Conservation (phyloP, 2,329 filamentous ascomycete species). For the Penicillium frequentans region DNA sequence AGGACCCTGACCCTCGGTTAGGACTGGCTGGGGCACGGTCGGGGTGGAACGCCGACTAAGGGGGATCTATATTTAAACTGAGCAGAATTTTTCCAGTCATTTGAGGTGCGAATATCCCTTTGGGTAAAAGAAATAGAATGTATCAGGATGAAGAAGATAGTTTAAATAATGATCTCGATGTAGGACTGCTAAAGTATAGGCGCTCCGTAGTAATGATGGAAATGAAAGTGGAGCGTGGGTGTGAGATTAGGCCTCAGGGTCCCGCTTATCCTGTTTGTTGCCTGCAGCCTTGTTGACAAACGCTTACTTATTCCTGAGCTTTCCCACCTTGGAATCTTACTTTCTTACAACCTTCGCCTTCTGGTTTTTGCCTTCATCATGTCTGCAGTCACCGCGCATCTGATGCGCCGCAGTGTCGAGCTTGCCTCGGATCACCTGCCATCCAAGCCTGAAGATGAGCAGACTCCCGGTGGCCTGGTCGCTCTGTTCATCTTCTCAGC, state of each 20-base stretch:
- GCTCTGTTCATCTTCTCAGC: conserved; percentile 30
- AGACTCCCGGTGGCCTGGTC: conserved; percentile 24
- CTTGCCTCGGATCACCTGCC: conserved; percentile 25
- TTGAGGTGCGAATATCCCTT: too few relatives aligned
- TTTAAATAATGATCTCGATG: background rate
- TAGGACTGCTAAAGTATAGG: too few relatives aligned
- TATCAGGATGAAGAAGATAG: background rate
- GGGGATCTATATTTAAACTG: conserved; percentile 17
- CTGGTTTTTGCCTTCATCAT: conserved; percentile 19
- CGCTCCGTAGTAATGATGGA: background rate
- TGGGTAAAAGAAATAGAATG: background rate
- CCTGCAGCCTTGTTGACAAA: conserved; percentile 5
- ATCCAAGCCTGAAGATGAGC: conserved; percentile 19
- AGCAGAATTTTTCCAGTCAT: background rate
- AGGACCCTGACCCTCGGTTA: background rate
- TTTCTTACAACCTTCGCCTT: background rate
- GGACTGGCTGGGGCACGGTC: background rate
- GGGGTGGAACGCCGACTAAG: conserved; percentile 6
- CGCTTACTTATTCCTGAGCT: background rate
- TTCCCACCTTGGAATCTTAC: background rate
- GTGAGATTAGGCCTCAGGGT: too few relatives aligned
- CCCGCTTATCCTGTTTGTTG: background rate
- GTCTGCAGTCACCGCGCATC: conserved; percentile 26
- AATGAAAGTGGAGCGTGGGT: background rate
- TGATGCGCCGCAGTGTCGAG: conserved; percentile 41